Percentiles rank a stretch among this genome's conserved stretches.
phyloP scores from a whole-genome alignment of 805 yeast genomes.

The Peterozyma xylosa region DNA sequence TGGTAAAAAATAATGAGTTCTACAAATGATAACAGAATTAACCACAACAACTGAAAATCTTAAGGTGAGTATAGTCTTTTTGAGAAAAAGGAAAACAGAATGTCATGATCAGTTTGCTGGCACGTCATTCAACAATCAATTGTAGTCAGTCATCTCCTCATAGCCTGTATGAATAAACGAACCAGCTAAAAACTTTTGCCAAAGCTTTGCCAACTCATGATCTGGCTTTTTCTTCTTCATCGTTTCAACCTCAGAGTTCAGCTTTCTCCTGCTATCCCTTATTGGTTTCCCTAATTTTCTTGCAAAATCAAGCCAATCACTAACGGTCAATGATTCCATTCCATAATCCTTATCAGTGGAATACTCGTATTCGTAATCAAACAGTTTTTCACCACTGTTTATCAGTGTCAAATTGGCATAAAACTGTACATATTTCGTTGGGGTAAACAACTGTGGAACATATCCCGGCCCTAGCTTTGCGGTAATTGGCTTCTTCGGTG shows the following conservation, averaged over 20 bases:
- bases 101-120: too few relatives aligned
- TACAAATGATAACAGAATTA: too few relatives aligned
- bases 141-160: conserved; percentile 32
- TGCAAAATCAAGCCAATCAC: conserved; percentile 56
- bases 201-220: conserved; percentile 29
- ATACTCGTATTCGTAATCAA: conserved; percentile 60
- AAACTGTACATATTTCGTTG: conserved; percentile 66
- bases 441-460: conserved; percentile 62
- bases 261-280: conserved; percentile 5
- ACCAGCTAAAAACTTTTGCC: conserved; percentile 50
- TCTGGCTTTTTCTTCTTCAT: not conserved
- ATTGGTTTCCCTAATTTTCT: conserved; percentile 40
- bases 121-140: too few relatives aligned
- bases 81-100: too few relatives aligned
- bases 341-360: conserved; percentile 51
- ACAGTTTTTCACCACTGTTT: conserved; percentile 29
- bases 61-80: too few relatives aligned
- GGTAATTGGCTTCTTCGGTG: conserved; percentile 45
- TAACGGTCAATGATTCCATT: conserved; percentile 48
- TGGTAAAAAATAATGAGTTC: too few relatives aligned
- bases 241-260: conserved; percentile 7
- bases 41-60: too few relatives aligned
- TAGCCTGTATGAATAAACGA: conserved; percentile 64
- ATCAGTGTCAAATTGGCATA: conserved; percentile 58
- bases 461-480: conserved; percentile 71